Percentiles rank a stretch among this genome's conserved stretches.
phyloP scores from a whole-genome alignment of 2,329 filamentous ascomycete genomes.

The Xylariaceae sp. region DNA sequence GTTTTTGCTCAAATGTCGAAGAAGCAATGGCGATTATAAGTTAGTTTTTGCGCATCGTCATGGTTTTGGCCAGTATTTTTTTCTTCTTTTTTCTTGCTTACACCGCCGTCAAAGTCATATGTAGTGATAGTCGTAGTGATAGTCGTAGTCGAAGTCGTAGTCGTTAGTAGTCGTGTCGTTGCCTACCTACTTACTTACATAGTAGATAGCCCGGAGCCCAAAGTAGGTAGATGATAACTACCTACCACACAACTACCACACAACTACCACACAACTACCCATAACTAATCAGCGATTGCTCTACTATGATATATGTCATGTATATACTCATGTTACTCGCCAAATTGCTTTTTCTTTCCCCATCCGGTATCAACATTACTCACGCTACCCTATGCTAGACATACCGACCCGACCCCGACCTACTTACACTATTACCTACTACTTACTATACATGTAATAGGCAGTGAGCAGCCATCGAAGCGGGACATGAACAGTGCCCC shows the following conservation, averaged over 20 bases:
- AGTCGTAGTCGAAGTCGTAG: too few relatives aligned
- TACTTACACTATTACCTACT: neutral
- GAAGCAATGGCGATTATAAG: conserved; percentile 20
- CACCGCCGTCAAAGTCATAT: conserved; percentile 8
- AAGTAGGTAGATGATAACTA: too few relatives aligned
- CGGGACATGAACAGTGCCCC: conserved; percentile 11
- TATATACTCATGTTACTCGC: conserved; percentile 17
- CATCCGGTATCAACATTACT: conserved; percentile 1
- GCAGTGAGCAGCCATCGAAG: conserved; percentile 8
- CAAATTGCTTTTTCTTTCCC: conserved; percentile 22
- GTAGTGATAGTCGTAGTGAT: too few relatives aligned
- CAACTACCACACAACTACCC: too few relatives aligned
- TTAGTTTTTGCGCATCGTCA: neutral
- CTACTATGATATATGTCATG: neutral
- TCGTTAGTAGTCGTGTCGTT: too few relatives aligned
- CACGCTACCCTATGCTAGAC: neutral
- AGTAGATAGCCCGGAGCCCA: too few relatives aligned
- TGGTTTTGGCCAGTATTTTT: neutral
- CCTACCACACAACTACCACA: too few relatives aligned
- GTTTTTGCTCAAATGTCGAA: conserved; percentile 22
- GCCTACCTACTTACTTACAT: too few relatives aligned
- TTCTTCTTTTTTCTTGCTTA: neutral
- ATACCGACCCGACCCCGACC: neutral
- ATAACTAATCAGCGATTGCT: too few relatives aligned
- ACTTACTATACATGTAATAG: neutral